A percentile compares a stretch with the other conserved stretches of the same genome.
Evolutionary conservation across 2,329 filamentous ascomycete genomes (phyloP).

Genomic region (Monosporascus sp.): DNA sequence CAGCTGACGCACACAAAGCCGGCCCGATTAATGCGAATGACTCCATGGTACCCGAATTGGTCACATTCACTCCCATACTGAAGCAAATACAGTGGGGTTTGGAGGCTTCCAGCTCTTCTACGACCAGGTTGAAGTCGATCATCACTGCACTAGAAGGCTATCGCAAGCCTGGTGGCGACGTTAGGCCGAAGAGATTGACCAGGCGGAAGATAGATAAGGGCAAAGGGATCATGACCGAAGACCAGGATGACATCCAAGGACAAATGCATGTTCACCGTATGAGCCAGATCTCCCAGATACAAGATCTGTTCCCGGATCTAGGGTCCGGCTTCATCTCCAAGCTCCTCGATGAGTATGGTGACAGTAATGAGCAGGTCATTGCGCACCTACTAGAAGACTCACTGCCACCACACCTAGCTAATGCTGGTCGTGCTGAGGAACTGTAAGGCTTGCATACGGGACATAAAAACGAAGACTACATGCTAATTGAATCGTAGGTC

Average conservation of each 20-base stretch:
- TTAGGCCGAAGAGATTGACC: conserved; percentile 43
- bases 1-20: conserved; percentile 58
- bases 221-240: conserved; percentile 43
- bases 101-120: conserved; percentile 42
- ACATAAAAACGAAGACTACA: not conserved
- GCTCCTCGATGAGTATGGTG: conserved; percentile 71
- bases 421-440: conserved; percentile 58
- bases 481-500: conserved; percentile 14
- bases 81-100: conserved; percentile 53
- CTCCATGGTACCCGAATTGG: conserved; percentile 74
- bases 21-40: conserved; percentile 54
- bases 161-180: conserved; percentile 48
- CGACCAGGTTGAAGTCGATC: conserved; percentile 53
- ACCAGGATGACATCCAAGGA: conserved; percentile 31
- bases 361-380: conserved; percentile 74
- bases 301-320: conserved; percentile 86
- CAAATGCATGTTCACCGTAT: conserved; percentile 72
- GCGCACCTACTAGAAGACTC: conserved; percentile 75
- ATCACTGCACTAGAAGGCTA: conserved; percentile 56
- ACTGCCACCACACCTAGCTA: conserved; percentile 62
- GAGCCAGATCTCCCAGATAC: conserved; percentile 82
- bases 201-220: conserved; percentile 60
- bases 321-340: conserved; percentile 76
- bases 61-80: conserved; percentile 74
- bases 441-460: conserved; percentile 38